Conservation (phyloP, 140 eudicot species). For the Erigeron philadelphicus region DNA sequence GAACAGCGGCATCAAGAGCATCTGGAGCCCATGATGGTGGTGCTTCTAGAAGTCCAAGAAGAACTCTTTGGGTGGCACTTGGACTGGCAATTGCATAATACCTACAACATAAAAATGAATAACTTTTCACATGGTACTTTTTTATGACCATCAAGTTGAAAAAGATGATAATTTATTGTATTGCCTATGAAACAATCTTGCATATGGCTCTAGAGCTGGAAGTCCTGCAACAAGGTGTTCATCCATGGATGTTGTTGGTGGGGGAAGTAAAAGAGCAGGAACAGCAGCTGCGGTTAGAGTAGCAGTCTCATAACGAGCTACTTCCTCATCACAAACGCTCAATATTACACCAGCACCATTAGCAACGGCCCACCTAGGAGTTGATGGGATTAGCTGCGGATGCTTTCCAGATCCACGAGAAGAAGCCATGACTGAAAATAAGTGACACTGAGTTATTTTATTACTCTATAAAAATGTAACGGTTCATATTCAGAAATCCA, state of each 20-base stretch:
- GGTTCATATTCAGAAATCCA: constrained; percentile 1
- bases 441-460: constrained; percentile 19
- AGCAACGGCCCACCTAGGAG: constrained; percentile 99
- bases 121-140: constrained; percentile 2
- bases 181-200: constrained; percentile 86
- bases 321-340: constrained; percentile 97
- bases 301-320: constrained; percentile 85
- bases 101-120: constrained; percentile 37
- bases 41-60: constrained; percentile 96
- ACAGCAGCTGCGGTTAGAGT: constrained; percentile 94
- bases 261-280: constrained; percentile 98
- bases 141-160: constrained; percentile 10
- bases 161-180: constrained; percentile 8
- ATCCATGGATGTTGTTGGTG: constrained; percentile 93
- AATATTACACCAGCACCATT: constrained; percentile 98
- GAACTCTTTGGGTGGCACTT: constrained; percentile 96
- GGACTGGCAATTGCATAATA: constrained; percentile 97
- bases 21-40: constrained; percentile 99
- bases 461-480: constrained; percentile 2
- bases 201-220: constrained; percentile 96
- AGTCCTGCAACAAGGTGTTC: constrained; percentile 97
- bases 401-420: constrained; percentile 94
- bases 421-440: constrained; percentile 47
- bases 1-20: constrained; percentile 99
- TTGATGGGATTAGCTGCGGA: constrained; percentile 89